These are phyloP conservation scores for Isatis lusitanica DNA, from an alignment of 441 rosid genomes.

Conservation along the genomic window DNA sequence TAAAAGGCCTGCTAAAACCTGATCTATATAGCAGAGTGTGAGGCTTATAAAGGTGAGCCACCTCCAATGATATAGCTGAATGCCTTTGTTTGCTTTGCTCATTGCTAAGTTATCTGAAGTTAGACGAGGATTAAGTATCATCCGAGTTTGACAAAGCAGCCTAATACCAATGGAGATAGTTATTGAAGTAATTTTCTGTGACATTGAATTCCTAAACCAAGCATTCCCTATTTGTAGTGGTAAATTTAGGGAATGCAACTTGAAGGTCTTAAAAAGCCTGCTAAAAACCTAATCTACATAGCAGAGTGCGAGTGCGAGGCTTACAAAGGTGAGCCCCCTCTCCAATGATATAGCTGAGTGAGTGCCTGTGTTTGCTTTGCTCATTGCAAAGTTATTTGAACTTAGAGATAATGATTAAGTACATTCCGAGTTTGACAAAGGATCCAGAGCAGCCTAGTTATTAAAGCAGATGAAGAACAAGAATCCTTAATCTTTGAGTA, in stretches of 20 bases:
- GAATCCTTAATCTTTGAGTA: not conserved
- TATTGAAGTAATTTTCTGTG: not conserved
- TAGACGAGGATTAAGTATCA: not conserved
- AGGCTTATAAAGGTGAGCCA: not conserved
- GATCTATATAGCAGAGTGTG: not conserved
- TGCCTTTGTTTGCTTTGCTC: not conserved
- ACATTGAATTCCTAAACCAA: too few relatives aligned
- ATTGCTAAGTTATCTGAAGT: not conserved
- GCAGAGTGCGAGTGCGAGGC: constrained; percentile 3
- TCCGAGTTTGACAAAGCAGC: not conserved
- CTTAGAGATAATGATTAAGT: not conserved
- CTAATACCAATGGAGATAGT: not conserved
- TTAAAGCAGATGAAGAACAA: not conserved
- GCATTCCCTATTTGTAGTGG: too few relatives aligned
- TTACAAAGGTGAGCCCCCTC: not conserved
- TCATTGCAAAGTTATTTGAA: not conserved
- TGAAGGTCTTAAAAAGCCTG: not conserved
- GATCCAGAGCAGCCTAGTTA: not conserved
- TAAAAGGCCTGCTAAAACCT: too few relatives aligned
- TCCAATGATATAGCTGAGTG: too few relatives aligned
- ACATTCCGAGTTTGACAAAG: not conserved
- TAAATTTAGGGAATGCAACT: too few relatives aligned
- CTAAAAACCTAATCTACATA: not conserved
- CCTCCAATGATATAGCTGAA: too few relatives aligned
- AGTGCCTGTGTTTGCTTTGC: not conserved